A percentile compares a stretch with the other conserved stretches of the same genome.
Conservation (phyloP, 805 yeast genomes). For the Saccharomyces jurei region DNA sequence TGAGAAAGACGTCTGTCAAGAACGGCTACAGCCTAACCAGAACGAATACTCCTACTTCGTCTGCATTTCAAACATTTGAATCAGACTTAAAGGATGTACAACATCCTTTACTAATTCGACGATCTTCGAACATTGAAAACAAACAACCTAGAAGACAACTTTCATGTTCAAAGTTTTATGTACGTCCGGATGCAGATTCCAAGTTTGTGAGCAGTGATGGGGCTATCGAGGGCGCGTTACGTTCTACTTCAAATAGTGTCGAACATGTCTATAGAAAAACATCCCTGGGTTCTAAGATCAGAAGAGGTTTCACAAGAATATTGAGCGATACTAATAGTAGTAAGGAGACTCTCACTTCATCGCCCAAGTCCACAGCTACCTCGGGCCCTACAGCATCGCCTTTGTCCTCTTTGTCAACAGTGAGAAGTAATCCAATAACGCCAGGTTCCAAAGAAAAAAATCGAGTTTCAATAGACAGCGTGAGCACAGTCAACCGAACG, state of each 20-base stretch:
- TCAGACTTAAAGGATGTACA: not conserved
- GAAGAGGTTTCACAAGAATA: slow-evolving; percentile 22
- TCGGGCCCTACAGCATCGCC: not conserved
- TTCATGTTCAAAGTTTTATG: not conserved
- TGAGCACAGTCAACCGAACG: not conserved
- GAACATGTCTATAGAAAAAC: slow-evolving; percentile 9
- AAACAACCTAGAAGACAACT: slow-evolving; percentile 1
- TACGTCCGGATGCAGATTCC: not conserved
- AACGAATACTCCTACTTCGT: not conserved
- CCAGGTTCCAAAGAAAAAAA: not conserved
- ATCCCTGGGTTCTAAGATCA: slow-evolving; percentile 24
- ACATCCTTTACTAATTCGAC: slow-evolving; percentile 2
- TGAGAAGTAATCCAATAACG: not conserved
- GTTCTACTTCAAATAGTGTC: not conserved
- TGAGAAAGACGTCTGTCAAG: slow-evolving; percentile 23
- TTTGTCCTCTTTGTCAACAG: not conserved
- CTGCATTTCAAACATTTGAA: not conserved
- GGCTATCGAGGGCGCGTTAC: not conserved
- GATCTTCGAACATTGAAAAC: not conserved
- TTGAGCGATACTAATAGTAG: slow-evolving; percentile 16
- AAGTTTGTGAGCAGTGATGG: not conserved
- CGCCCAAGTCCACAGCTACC: slow-evolving; percentile 1
- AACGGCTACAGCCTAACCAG: not conserved
- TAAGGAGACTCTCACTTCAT: slow-evolving; percentile 10
- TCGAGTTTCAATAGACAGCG: not conserved